phyloP scores from a whole-genome alignment of 1,284 basidiomycete genomes.

The Naganishia sp. region DNA sequence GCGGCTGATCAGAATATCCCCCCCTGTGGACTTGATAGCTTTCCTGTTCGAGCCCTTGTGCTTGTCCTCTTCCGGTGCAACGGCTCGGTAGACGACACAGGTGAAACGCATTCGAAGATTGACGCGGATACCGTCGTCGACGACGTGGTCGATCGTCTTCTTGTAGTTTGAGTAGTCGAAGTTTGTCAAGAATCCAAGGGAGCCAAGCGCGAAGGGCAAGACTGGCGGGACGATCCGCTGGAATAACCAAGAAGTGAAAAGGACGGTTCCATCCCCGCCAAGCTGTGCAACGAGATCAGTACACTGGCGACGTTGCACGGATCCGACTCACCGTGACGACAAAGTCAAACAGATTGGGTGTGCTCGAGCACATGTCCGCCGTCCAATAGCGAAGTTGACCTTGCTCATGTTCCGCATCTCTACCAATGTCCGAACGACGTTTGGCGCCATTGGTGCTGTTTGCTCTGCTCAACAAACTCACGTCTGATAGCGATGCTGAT shows the following conservation, averaged over 20 bases:
- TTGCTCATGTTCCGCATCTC: conserved; percentile 58
- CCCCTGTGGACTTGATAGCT: conserved; percentile 85
- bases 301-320: not conserved
- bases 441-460: conserved; percentile 42
- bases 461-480: conserved; percentile 33
- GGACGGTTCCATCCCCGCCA: conserved; percentile 96
- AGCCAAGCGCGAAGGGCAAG: conserved; percentile 95
- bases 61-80: conserved; percentile 63
- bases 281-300: conserved; percentile 59
- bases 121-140: conserved; percentile 92
- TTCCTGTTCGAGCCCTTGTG: conserved; percentile 62
- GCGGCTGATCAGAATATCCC: conserved; percentile 91
- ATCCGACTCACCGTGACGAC: conserved; percentile 78
- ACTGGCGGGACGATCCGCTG: conserved; percentile 97
- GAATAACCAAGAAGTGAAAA: conserved; percentile 99
- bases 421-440: conserved; percentile 19
- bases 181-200: conserved; percentile 96
- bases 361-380: conserved; percentile 87
- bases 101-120: conserved; percentile 99
- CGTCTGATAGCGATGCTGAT: conserved; percentile 42
- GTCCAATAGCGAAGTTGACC: conserved; percentile 98
- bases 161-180: conserved; percentile 91
- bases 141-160: conserved; percentile 81
- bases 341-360: conserved; percentile 94
- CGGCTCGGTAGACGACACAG: conserved; percentile 92